These are phyloP conservation scores for Carex scoparia DNA, from an alignment of 176 grass and related monocot genomes.

Conservation along the genomic window DNA sequence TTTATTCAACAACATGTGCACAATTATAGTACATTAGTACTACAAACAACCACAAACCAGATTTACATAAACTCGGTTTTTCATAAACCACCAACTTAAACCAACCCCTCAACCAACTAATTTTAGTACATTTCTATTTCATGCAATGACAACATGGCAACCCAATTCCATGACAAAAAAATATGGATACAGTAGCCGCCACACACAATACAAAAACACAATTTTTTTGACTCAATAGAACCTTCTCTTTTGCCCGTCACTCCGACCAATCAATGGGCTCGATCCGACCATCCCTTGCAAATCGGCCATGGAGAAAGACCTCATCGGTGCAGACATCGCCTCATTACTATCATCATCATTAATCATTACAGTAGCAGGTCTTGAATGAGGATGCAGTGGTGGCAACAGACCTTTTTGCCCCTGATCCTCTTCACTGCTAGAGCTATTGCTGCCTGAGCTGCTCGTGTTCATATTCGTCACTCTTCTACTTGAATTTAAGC, in stretches of 20 bases:
- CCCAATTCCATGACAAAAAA: slow-evolving; percentile 25
- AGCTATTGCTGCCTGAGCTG: slow-evolving; percentile 72
- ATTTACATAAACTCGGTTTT: slow-evolving; percentile 3
- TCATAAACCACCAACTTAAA: slow-evolving; percentile 1
- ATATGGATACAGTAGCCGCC: slow-evolving; percentile 7
- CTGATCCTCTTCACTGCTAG: slow-evolving; percentile 39
- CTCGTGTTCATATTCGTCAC: slow-evolving; percentile 36
- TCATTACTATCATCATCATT: slow-evolving; percentile 45
- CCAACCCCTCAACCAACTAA: slow-evolving; percentile 1
- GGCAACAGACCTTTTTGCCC: slow-evolving; percentile 36
- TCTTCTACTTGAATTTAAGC: slow-evolving; percentile 38
- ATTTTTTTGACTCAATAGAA: slow-evolving; percentile 13
- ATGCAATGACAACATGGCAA: slow-evolving; percentile 21
- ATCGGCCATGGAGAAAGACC: slow-evolving; percentile 60
- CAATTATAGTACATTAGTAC: not conserved
- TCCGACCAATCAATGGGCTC: slow-evolving; percentile 41
- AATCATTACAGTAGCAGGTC: slow-evolving; percentile 20
- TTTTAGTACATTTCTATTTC: slow-evolving; percentile 10
- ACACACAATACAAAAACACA: not conserved
- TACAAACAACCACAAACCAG: not conserved
- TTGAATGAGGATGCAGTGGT: slow-evolving; percentile 44
- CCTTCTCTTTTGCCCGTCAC: slow-evolving; percentile 59
- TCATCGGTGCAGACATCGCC: slow-evolving; percentile 26
- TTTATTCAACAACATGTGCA: slow-evolving; percentile 20
- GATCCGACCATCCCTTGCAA: slow-evolving; percentile 56